A percentile compares a stretch with the other conserved stretches of the same genome.
These are phyloP conservation scores for Lactifluus pinguis DNA, from an alignment of 768 basidiomycete species.

Conservation along the genomic window DNA sequence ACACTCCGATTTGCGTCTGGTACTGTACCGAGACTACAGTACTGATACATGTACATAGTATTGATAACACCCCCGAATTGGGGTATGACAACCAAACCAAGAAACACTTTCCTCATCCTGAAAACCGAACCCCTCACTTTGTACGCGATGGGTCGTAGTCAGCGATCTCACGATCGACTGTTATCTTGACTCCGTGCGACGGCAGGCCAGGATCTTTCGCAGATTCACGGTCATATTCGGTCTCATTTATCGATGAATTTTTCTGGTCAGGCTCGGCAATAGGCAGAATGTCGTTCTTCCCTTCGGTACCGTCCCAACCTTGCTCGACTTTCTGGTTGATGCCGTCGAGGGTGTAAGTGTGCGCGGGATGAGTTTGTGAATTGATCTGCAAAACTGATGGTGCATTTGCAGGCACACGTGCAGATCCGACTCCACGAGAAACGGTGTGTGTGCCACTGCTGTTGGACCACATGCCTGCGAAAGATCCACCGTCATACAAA, in stretches of 20 bases:
- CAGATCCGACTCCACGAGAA: conserved; percentile 38
- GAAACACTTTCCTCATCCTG: not conserved
- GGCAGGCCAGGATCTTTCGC: conserved; percentile 3
- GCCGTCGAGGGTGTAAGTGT: conserved; percentile 27
- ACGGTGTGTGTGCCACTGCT: conserved; percentile 33
- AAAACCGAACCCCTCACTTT: not conserved
- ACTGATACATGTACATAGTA: not conserved
- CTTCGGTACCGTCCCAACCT: conserved; percentile 15
- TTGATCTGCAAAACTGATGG: conserved; percentile 20
- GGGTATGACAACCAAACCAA: not conserved
- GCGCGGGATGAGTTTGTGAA: conserved; percentile 16
- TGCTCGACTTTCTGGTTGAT: conserved; percentile 19
- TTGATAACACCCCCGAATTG: not conserved
- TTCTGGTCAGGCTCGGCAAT: conserved; percentile 7
- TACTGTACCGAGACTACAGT: no score
- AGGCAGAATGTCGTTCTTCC: conserved; percentile 4
- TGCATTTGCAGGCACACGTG: conserved; percentile 26
- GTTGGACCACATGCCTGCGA: conserved; percentile 37
- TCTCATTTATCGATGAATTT: conserved; percentile 3
- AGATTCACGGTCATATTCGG: conserved; percentile 20
- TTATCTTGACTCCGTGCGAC: conserved; percentile 14
- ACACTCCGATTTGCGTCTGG: no score
- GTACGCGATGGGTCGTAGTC: conserved; percentile 11
- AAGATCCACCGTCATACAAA: conserved; percentile 62
- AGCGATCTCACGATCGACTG: conserved; percentile 17